Evolutionary conservation across 2,329 filamentous ascomycete genomes (phyloP), one percentile per base, ranked within the genome.

Genomic region (Aureobasidium sp.): DNA sequence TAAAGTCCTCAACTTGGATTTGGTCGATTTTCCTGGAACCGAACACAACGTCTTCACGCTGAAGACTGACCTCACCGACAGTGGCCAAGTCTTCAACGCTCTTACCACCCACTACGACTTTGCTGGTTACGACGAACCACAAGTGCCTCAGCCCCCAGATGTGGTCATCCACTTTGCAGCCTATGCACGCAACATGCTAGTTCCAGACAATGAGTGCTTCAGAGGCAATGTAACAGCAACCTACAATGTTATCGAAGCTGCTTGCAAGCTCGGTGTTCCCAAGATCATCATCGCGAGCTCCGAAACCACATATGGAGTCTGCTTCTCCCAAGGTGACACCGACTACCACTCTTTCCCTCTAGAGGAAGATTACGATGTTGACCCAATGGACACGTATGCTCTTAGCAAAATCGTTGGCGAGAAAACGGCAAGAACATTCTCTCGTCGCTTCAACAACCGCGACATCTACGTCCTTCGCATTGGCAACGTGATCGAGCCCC

Each of bases 211-310:
- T 57, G 82, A 85, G 68, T 81, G 78, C 57, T 87, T 84, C 71
- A 75, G 76, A 20, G 78, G 74, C 29, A 87, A 87, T 67, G 78
- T 81, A 0, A 74, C 76, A 0, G 76, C 79, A 10, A 84, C 81
- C 0, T 86, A 86, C 72, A 87, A 87, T 67, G 78, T 87, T 27
- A 79, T 87, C 65, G 84, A 87, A 71, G 82, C 83, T 0, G 83
- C 84, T 0, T 84, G 78, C 68, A 85, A 85, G 65, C 74, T 87
- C 0, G 82, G 83, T 13, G 81, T 87, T 7, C 79, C 78, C 66
- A 87, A 87, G 68, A 81, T 87, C 67, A 77, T 87, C 67, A 79
- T 86, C 52, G 84, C 84, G 1, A 81, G 77, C 63, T 81, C 78
- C 24, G 82, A 85, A 67, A 84, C 82, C 0, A 82, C 81, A 0